Evolutionary conservation across 345 rosid species (phyloP).

Genomic region (Aquilaria yunnanensis): DNA sequence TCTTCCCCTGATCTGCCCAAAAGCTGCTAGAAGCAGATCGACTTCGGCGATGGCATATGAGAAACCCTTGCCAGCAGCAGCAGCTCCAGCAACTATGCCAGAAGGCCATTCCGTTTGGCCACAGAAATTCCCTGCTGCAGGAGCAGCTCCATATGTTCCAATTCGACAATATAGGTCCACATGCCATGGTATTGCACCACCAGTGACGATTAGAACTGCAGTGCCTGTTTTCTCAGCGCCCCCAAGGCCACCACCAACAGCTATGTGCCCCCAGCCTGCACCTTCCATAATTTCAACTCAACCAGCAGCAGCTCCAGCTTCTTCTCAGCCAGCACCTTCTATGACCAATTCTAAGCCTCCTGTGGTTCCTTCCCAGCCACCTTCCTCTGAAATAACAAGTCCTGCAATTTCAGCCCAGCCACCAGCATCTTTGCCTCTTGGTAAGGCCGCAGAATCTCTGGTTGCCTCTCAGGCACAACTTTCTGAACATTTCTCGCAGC

Average conservation of each 20-base stretch:
- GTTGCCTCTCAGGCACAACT: slow-evolving; percentile 29
- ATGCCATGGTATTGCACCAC: slow-evolving; percentile 75
- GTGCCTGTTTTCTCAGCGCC: slow-evolving; percentile 90
- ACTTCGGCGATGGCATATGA: slow-evolving; percentile 24
- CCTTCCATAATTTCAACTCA: slow-evolving; percentile 20
- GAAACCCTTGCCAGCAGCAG: slow-evolving; percentile 10
- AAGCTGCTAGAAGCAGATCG: slow-evolving; percentile 51
- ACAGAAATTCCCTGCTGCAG: slow-evolving; percentile 64
- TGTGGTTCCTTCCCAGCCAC: not conserved
- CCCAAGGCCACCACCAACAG: slow-evolving; percentile 40
- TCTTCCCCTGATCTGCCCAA: slow-evolving; percentile 83
- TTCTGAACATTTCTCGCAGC: slow-evolving; percentile 22
- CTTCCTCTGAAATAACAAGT: not conserved
- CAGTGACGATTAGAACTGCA: slow-evolving; percentile 73
- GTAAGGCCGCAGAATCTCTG: slow-evolving; percentile 22
- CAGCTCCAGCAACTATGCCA: slow-evolving; percentile 13
- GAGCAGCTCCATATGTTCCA: slow-evolving; percentile 81
- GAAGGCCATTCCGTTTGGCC: slow-evolving; percentile 38
- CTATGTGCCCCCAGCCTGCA: slow-evolving; percentile 23
- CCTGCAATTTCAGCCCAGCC: too few species aligned
- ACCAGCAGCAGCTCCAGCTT: slow-evolving; percentile 24
- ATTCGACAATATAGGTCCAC: slow-evolving; percentile 47
- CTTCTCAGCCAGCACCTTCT: slow-evolving; percentile 30
- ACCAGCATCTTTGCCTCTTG: slow-evolving; percentile 16
- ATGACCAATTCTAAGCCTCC: slow-evolving; percentile 19